phyloP scores from a whole-genome alignment of 2,329 filamentous ascomycete species.

The Exophiala alcalophila region DNA sequence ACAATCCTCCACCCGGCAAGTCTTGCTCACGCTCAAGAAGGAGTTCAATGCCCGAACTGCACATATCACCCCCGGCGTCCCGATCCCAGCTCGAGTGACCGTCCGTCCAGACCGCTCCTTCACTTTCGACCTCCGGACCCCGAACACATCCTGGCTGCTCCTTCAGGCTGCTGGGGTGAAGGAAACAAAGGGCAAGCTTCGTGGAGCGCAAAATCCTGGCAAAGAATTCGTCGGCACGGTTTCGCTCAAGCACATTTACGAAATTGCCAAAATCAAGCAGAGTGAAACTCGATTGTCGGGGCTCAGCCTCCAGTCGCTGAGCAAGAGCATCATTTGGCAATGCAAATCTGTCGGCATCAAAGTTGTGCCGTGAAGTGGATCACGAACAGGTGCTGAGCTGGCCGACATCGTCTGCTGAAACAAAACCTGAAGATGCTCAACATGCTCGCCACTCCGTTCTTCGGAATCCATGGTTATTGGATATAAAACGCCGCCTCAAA shows the following conservation, averaged over 20 bases:
- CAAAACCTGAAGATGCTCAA: too few species aligned
- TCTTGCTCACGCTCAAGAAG: constrained; percentile 46
- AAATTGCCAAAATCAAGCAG: constrained; percentile 97
- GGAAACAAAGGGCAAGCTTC: constrained; percentile 67
- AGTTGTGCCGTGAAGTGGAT: constrained; percentile 53
- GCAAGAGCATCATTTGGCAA: constrained; percentile 70
- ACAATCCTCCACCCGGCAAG: background rate
- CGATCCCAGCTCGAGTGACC: constrained; percentile 84
- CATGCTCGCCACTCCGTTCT: too few species aligned
- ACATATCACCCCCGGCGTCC: constrained; percentile 76
- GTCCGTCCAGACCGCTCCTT: constrained; percentile 93
- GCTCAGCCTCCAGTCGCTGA: constrained; percentile 66
- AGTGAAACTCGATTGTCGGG: constrained; percentile 71
- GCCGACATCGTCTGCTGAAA: too few species aligned
- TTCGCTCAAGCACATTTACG: constrained; percentile 92
- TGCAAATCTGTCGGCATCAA: constrained; percentile 72
- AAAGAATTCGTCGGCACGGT: constrained; percentile 78
- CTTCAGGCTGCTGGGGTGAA: constrained; percentile 77
- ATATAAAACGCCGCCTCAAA: too few species aligned
- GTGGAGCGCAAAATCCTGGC: constrained; percentile 71
- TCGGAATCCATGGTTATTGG: too few species aligned
- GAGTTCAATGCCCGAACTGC: constrained; percentile 96
- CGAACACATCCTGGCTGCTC: constrained; percentile 87
- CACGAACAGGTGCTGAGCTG: background rate
- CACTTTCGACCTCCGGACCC: constrained; percentile 87